Conservation (phyloP, 805 yeast genomes). For the Lachancea sp. region DNA sequence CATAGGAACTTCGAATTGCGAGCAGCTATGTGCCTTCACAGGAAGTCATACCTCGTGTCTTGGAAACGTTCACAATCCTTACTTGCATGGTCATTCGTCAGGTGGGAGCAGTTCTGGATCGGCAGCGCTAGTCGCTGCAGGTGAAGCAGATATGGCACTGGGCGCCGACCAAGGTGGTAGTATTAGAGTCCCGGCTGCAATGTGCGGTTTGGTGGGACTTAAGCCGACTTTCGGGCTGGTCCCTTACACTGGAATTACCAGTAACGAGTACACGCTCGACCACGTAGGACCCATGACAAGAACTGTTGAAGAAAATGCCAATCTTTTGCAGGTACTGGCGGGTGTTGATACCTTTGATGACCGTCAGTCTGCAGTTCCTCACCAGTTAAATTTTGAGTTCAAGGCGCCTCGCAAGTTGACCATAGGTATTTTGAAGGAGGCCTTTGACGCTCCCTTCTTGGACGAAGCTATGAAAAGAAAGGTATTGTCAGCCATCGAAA, state of each 20-base stretch:
- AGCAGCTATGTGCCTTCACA: slow-evolving; percentile 33
- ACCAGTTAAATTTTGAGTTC: too few relatives aligned
- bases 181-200: slow-evolving; percentile 44
- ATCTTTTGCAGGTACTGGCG: slow-evolving; percentile 30
- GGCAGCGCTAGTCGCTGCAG: slow-evolving; percentile 46
- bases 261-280: slow-evolving; percentile 32
- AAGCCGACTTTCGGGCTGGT: slow-evolving; percentile 45
- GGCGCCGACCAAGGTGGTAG: slow-evolving; percentile 50
- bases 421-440: background rate
- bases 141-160: slow-evolving; percentile 38
- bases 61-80: slow-evolving; percentile 43
- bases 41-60: slow-evolving; percentile 33
- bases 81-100: slow-evolving; percentile 30
- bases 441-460: background rate
- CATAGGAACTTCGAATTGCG: slow-evolving; percentile 34
- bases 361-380: background rate
- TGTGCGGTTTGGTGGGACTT: slow-evolving; percentile 41
- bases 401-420: background rate
- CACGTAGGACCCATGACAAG: slow-evolving; percentile 38
- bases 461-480: background rate
- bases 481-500: slow-evolving; percentile 26
- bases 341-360: slow-evolving; percentile 10
- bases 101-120: slow-evolving; percentile 55
- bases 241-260: slow-evolving; percentile 35
- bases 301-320: slow-evolving; percentile 32